A percentile compares a stretch with the other conserved stretches of the same genome.
Conservation (phyloP, 805 yeast genomes). For the Pichia kluyveri region DNA sequence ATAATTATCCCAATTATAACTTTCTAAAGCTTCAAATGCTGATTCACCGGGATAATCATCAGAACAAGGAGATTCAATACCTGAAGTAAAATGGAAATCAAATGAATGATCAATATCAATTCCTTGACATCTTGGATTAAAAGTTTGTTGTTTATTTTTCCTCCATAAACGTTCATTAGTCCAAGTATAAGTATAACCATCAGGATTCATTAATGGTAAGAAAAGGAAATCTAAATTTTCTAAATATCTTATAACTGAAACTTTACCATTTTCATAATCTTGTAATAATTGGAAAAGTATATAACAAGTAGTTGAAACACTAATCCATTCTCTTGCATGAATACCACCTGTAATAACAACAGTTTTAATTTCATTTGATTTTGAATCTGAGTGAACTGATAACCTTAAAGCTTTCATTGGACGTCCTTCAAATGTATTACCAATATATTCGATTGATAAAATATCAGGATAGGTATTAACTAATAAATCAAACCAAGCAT, state of each 20-base stretch:
- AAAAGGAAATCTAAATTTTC: slow-evolving; percentile 61
- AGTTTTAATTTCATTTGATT: slow-evolving; percentile 37
- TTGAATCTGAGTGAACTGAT: slow-evolving; percentile 34
- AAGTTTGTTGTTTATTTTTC: slow-evolving; percentile 75
- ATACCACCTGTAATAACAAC: slow-evolving; percentile 75
- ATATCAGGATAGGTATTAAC: slow-evolving; percentile 54
- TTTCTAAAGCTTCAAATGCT: slow-evolving; percentile 61
- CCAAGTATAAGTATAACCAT: slow-evolving; percentile 86
- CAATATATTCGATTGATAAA: slow-evolving; percentile 57
- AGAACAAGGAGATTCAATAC: slow-evolving; percentile 63
- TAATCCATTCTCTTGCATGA: slow-evolving; percentile 89
- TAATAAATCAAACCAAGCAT: slow-evolving; percentile 62
- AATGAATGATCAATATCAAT: slow-evolving; percentile 83
- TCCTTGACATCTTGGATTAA: slow-evolving; percentile 60
- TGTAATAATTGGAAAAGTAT: slow-evolving; percentile 38
- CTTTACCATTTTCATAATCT: slow-evolving; percentile 33
- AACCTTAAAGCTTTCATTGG: slow-evolving; percentile 60
- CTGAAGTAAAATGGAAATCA: slow-evolving; percentile 60
- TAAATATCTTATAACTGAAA: slow-evolving; percentile 37
- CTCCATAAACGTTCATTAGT: slow-evolving; percentile 75
- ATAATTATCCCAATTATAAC: slow-evolving; percentile 38
- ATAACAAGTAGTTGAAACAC: slow-evolving; percentile 61
- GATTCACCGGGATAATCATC: slow-evolving; percentile 75
- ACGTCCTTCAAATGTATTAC: slow-evolving; percentile 69
- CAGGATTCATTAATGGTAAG: slow-evolving; percentile 83